A percentile compares a stretch with the other conserved stretches of the same genome.
These are phyloP conservation scores for Platanus orientalis DNA, from an alignment of 164 flowering plant species.

Conservation along the genomic window DNA sequence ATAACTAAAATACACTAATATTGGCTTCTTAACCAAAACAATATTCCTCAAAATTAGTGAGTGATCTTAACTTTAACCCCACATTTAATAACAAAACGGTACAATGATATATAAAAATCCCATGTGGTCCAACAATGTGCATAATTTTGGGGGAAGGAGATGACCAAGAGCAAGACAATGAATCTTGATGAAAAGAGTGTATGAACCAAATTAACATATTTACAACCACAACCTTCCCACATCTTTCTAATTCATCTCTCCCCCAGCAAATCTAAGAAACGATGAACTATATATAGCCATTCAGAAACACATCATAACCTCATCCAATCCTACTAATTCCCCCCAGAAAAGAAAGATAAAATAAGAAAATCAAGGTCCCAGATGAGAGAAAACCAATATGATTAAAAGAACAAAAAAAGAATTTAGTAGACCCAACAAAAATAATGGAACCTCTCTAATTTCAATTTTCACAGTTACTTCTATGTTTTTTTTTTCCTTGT, in stretches of 20 bases:
- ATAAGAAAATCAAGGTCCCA: not conserved
- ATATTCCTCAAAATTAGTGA: not conserved
- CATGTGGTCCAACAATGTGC: not conserved
- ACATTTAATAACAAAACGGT: not conserved
- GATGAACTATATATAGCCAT: not conserved
- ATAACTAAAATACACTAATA: not conserved
- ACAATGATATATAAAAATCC: too few species aligned
- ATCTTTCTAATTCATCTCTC: not conserved
- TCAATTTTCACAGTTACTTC: not conserved
- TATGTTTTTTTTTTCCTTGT: not conserved
- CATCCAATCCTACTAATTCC: not conserved
- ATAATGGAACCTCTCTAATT: not conserved
- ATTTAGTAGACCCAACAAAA: conserved; percentile 6
- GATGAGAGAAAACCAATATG: not conserved
- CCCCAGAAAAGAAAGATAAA: not conserved
- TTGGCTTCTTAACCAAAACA: not conserved
- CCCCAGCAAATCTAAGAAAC: not conserved
- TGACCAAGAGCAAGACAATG: not conserved
- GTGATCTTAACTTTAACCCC: not conserved
- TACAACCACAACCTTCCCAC: not conserved
- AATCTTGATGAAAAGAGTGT: not conserved
- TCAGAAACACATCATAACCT: not conserved
- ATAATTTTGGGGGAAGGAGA: not conserved
- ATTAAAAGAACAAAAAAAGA: conserved; percentile 1
- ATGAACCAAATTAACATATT: not conserved